These are phyloP conservation scores for Colletotrichum tabaci DNA, from an alignment of 2,329 filamentous ascomycete species.

Conservation along the genomic window DNA sequence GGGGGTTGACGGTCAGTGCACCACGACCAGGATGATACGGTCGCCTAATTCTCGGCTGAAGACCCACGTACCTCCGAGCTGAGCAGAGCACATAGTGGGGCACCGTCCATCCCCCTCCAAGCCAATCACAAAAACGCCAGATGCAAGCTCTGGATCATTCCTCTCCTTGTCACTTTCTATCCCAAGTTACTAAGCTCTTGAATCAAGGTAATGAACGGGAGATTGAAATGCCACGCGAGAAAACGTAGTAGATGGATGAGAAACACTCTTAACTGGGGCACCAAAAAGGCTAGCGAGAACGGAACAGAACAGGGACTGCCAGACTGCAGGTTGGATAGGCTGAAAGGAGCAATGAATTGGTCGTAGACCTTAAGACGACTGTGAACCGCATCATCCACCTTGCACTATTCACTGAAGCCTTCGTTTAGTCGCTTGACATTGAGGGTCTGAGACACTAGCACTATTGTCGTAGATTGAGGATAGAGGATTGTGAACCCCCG, in stretches of 20 bases:
- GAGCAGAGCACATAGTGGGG: neutral
- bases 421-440: neutral
- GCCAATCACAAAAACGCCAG: neutral
- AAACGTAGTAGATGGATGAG: too few species aligned
- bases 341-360: neutral
- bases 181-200: neutral
- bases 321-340: neutral
- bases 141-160: neutral
- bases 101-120: slow-evolving; percentile 1
- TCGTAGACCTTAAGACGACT: neutral
- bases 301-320: neutral
- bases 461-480: too few species aligned
- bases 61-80: too few species aligned
- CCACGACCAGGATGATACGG: neutral
- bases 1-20: slow-evolving; percentile 34
- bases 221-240: too few species aligned
- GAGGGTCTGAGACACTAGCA: neutral
- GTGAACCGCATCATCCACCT: neutral
- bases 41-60: slow-evolving; percentile 32
- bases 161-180: too few species aligned
- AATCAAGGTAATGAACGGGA: neutral
- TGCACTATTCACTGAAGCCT: neutral
- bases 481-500: neutral
- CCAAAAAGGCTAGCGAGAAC: too few species aligned
- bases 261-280: too few species aligned